Base-by-base conservation (phyloP, 2,329 filamentous ascomycete species). In the Ampelomyces quisqualis region DNA sequence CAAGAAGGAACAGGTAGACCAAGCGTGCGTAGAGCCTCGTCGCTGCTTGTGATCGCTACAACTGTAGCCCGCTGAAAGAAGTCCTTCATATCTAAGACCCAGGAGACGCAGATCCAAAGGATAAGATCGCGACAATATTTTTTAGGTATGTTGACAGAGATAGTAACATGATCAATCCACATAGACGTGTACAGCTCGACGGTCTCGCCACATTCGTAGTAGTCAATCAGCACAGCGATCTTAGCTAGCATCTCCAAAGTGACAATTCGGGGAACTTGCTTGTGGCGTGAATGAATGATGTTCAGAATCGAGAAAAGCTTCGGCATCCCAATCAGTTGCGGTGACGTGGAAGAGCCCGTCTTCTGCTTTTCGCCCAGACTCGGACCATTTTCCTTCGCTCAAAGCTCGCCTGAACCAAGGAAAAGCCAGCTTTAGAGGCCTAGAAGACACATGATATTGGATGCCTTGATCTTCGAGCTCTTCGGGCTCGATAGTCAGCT, bases 171-270 rank as follows among this genome's bases (percentile, higher is more conserved):
- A 18, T 66, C 40, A 24, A 73, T 62, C 74, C 74, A 76, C 7
- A 57, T 55, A 6, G 70, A 63, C 1, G 67, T 66, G 35, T 71
- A 73, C 0, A 69, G 43, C 37, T 73, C 70, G 1, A 75, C 60
- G 0, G 68, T 66, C 28, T 76, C 73, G 6, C 60, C 49, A 44
- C 72, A 71, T 35, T 65, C 58, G 46, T 73, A 73, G 19, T 67
- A 69, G 41, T 75, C 70, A 4, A 73, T 65, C 11, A 77, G 58
- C 2, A 70, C 59, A 4, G 72, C 72, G 4, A 77, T 58, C 39
- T 73, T 70, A 4, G 68, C 67, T 5, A 79, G 61, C 7, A 63
- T 57, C n/a, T 74, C 68, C 3, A 77, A 49, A 14, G 53, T 53
- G 0, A 77, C 47, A 0, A 40, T 35, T 18, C 55, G 53, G 0